Evolutionary conservation across 75 land plant genomes (phyloP), one percentile per base, ranked within the genome.

Genomic region (Isoetes taiwanensis): DNA sequence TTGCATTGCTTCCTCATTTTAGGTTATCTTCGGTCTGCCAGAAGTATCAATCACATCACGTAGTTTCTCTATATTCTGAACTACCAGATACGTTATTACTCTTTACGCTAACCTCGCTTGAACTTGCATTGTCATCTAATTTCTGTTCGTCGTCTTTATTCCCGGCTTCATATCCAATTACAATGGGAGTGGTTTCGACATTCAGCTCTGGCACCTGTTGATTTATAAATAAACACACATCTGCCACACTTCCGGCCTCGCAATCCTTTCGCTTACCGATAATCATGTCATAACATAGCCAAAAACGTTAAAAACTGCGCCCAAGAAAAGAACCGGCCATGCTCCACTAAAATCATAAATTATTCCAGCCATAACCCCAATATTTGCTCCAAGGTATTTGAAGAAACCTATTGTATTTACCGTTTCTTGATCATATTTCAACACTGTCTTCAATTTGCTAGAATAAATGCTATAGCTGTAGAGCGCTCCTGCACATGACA

Each of bases 401-500:
- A 46, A 46, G 50, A 46, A 46, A n/a, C 50, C 50, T 19, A 46
- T 46, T 6, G 6, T 46, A n/a, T 23, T 46, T n/a, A 46, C 50
- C 12, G 50, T 46, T 19, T 46, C 12, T n/a, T 46, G 50, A 23
- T 46, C 50, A n/a, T 46, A 46, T 19, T 46, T 19, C 12, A 46
- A 23, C 5, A 23, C 50, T 4, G 16, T 46, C 50, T 46, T 46
- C 12, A 46, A 4, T 6, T n/a, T 5, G 25, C 25, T 19, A 6
- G 50, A 46, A 23, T 46, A 46, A 4, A 46, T 46, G 25, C 38
- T 23, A 23, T 19, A 46, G 50, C 50, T 46, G 50, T 46, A 46
- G n/a, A 46, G 50, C 6, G 50, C 50, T 6, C 50, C 50, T 6
- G 50, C 50, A n/a, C 50, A 46, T 23, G 50, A 46, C 50, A 46